phyloP scores from a whole-genome alignment of 1,284 basidiomycete genomes.

The Salmacisia buchloeana region DNA sequence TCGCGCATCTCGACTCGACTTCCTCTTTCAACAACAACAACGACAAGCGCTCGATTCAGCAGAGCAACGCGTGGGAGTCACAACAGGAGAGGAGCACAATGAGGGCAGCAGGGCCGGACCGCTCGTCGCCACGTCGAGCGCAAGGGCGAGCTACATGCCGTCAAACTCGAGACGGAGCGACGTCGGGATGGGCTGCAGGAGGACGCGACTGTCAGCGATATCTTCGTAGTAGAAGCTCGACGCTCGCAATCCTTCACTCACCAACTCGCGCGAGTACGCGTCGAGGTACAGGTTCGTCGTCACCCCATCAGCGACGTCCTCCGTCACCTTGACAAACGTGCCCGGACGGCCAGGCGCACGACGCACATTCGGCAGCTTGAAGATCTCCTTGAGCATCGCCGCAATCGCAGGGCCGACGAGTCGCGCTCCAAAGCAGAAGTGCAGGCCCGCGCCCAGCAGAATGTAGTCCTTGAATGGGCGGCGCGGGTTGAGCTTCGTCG shows the following conservation, averaged over 20 bases:
- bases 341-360: slow-evolving; percentile 60
- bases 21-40: no score
- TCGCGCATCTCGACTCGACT: no score
- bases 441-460: slow-evolving; percentile 57
- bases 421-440: slow-evolving; percentile 51
- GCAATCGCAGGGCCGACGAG: slow-evolving; percentile 52
- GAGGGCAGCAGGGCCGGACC: no score
- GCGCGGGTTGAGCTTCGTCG: slow-evolving; percentile 55
- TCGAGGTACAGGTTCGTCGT: slow-evolving; percentile 1
- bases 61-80: no score
- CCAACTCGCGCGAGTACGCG: neutral
- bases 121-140: no score
- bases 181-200: neutral
- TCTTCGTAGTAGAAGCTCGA: no score
- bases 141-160: no score
- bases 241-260: no score
- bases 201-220: no score
- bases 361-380: slow-evolving; percentile 54
- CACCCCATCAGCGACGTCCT: slow-evolving; percentile 4
- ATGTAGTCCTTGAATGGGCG: slow-evolving; percentile 55
- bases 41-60: no score
- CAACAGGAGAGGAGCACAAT: no score
- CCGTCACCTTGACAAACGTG: slow-evolving; percentile 42
- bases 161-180: neutral
- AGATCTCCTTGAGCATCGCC: slow-evolving; percentile 48